Evolutionary conservation across 441 rosid genomes (phyloP).

Genomic region (Syzygium syzygioides): DNA sequence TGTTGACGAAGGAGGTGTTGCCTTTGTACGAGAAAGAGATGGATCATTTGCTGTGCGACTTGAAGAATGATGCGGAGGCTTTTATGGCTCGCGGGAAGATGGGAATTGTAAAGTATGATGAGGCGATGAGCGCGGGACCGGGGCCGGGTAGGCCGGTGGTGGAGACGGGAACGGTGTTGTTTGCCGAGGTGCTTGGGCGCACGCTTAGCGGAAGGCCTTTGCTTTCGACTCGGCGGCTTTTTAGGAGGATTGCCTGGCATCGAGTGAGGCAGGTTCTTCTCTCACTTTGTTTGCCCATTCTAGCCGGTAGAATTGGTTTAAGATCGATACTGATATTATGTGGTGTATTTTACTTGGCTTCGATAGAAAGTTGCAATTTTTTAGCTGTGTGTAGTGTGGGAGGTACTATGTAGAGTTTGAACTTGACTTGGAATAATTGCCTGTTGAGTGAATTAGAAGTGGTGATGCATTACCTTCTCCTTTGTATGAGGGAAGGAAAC

Average conservation of each 20-base stretch:
- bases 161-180: slow-evolving; percentile 76
- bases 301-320: background rate
- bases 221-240: slow-evolving; percentile 70
- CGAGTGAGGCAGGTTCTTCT: slow-evolving; percentile 99
- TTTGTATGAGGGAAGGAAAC: background rate
- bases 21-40: slow-evolving; percentile 69
- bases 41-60: slow-evolving; percentile 66
- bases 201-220: slow-evolving; percentile 84
- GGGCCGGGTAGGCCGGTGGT: slow-evolving; percentile 72
- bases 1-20: slow-evolving; percentile 90
- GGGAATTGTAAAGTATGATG: slow-evolving; percentile 75
- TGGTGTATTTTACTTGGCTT: background rate
- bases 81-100: slow-evolving; percentile 66
- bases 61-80: slow-evolving; percentile 42
- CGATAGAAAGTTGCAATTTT: background rate
- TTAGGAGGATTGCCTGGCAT: slow-evolving; percentile 76
- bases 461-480: background rate
- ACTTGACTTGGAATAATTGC: background rate
- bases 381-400: background rate
- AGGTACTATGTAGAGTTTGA: background rate
- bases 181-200: slow-evolving; percentile 86
- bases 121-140: slow-evolving; percentile 28
- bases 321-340: background rate
- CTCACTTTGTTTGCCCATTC: slow-evolving; percentile 23
- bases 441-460: background rate